Base-by-base conservation (phyloP, 257 asterid genomes). In the Nicotiana benthamiana region DNA sequence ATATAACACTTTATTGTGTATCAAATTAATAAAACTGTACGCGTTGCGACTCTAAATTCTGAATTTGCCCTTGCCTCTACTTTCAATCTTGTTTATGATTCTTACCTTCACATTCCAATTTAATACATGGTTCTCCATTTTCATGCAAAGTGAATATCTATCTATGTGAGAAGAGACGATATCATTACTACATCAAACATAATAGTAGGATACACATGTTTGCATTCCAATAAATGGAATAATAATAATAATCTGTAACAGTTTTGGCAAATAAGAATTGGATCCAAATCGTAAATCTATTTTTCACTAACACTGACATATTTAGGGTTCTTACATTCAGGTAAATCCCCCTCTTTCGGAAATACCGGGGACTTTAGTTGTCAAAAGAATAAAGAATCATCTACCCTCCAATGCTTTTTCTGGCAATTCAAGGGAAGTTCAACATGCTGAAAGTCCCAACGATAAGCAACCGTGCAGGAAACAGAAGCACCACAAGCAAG, bases 401-500 rank as follows among this genome's bases (percentile, higher is more conserved):
- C 87, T 86, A 86, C 62, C 54, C 67, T 32, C 26, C 65, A 83
- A 40, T 59, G 60, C 75, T 26, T 34, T 28, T 30, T 32, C 9
- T 67, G 72, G 51, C 13, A 12, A 18, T 18, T 92, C 89, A 90
- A 66, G 52, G 80, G 34, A 89, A 63, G 51, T 65, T 86, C 66
- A 87, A 79, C 84, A 85, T 81, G 56, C 88, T 85, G 56, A 26
- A 85, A 9, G 87, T 83, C 85, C 92, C 93, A 62, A 93, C 57
- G 66, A 92, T 79, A 52, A 94, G 75, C 82, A 93, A 81, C 27
- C 90, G 88, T 3, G 94, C 92, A 52, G 99, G 98, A 64, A 91
- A 84, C 88, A 93, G 81, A 40, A 93, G 82, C 63, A 92, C 93
- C 82, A 95, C 94, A 72, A 95, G 90, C 88, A 95, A 81, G 87